Conservation (phyloP, 2,329 filamentous ascomycete genomes). For the Diaporthe citrichinensis region DNA sequence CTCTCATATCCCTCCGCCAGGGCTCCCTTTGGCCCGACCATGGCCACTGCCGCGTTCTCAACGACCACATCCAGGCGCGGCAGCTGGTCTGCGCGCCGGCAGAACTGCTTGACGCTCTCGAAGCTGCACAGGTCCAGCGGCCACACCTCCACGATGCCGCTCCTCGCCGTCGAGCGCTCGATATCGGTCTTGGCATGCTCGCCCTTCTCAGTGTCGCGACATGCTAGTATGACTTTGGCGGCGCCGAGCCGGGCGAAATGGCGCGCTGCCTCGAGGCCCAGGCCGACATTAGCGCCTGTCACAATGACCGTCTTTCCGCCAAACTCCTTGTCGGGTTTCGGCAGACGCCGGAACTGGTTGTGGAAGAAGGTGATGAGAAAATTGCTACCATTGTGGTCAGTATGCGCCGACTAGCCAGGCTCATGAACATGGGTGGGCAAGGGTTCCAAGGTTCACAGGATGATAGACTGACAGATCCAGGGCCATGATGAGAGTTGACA, state of each 20-base stretch:
- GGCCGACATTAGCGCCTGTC: slow-evolving; percentile 57
- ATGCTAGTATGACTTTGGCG: slow-evolving; percentile 55
- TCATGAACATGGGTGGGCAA: neutral
- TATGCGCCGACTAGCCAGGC: neutral
- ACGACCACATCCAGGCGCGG: slow-evolving; percentile 59
- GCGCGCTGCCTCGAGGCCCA: slow-evolving; percentile 56
- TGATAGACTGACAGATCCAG: slow-evolving; percentile 33
- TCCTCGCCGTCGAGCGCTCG: slow-evolving; percentile 45
- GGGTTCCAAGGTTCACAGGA: no score
- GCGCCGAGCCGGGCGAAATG: slow-evolving; percentile 55
- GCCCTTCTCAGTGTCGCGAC: slow-evolving; percentile 53
- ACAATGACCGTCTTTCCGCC: slow-evolving; percentile 52
- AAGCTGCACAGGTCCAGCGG: slow-evolving; percentile 63
- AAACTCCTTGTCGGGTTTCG: slow-evolving; percentile 35
- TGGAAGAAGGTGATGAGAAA: slow-evolving; percentile 38
- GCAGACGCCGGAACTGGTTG: slow-evolving; percentile 36
- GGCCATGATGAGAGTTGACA: slow-evolving; percentile 33
- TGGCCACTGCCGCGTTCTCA: slow-evolving; percentile 56
- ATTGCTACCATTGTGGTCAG: slow-evolving; percentile 5
- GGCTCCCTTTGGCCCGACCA: slow-evolving; percentile 29
- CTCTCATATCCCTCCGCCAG: slow-evolving; percentile 57
- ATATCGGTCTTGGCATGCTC: slow-evolving; percentile 56
- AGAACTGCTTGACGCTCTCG: slow-evolving; percentile 61
- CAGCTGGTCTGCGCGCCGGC: slow-evolving; percentile 47
- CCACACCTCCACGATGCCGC: slow-evolving; percentile 62